Percentiles rank a stretch among this genome's conserved stretches.
Conservation (phyloP, 164 flowering plant species). For the Annona cherimola region DNA sequence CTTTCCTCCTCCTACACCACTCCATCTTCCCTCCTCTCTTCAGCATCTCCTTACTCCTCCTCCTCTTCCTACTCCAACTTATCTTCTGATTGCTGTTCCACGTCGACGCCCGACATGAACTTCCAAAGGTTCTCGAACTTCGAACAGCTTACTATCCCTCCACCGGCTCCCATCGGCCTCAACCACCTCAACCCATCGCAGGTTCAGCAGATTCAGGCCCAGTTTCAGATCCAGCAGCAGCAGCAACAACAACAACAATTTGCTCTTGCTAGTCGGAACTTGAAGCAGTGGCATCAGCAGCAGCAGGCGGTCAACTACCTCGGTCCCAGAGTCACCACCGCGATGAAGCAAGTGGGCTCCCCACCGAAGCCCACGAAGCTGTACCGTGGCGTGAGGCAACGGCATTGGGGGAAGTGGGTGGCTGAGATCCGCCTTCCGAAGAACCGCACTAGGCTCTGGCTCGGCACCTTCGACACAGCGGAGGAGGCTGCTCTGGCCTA, state of each 20-base stretch:
- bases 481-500: slow-evolving; percentile 94
- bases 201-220: slow-evolving; percentile 58
- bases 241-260: slow-evolving; percentile 13
- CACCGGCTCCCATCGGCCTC: slow-evolving; percentile 37
- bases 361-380: slow-evolving; percentile 69
- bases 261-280: slow-evolving; percentile 1
- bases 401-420: slow-evolving; percentile 98
- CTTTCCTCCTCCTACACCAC: slow-evolving; percentile 11
- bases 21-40: slow-evolving; percentile 13
- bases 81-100: slow-evolving; percentile 18
- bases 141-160: slow-evolving; percentile 24
- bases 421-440: slow-evolving; percentile 86
- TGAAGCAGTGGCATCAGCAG: slow-evolving; percentile 11
- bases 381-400: slow-evolving; percentile 84
- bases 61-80: slow-evolving; percentile 9
- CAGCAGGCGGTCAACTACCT: slow-evolving; percentile 27
- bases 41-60: slow-evolving; percentile 17
- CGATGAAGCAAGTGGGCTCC: slow-evolving; percentile 64
- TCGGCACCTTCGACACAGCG: slow-evolving; percentile 89
- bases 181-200: slow-evolving; percentile 48
- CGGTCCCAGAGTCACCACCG: slow-evolving; percentile 43
- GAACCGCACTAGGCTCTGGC: slow-evolving; percentile 91
- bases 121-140: slow-evolving; percentile 19
- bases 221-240: slow-evolving; percentile 32
- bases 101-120: slow-evolving; percentile 24